These are phyloP conservation scores for Nicotiana rustica DNA, from an alignment of 305 asterid species.

Conservation along the genomic window DNA sequence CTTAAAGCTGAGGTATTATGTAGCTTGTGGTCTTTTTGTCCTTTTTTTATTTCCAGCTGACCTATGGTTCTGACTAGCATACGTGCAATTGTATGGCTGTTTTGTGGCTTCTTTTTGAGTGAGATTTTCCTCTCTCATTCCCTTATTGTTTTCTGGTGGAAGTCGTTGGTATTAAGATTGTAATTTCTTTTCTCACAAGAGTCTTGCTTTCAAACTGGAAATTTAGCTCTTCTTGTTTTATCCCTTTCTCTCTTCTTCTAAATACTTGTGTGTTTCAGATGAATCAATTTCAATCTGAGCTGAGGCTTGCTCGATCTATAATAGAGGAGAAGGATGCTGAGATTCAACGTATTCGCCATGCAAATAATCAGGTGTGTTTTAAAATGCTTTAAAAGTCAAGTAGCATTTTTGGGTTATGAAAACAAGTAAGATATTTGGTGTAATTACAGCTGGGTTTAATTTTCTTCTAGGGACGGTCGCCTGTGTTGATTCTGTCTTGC, in stretches of 20 bases:
- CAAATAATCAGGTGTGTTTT: conserved; percentile 80
- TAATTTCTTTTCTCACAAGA: conserved; percentile 1
- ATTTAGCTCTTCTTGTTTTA: background rate
- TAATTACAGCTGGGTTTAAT: background rate
- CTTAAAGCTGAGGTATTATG: conserved; percentile 87
- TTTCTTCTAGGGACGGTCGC: background rate
- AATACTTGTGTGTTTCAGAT: conserved; percentile 57
- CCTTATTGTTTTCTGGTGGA: background rate
- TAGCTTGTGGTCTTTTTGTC: conserved; percentile 3
- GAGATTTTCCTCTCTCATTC: background rate
- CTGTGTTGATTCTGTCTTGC: background rate
- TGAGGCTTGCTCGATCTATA: conserved; percentile 89
- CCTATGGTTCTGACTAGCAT: background rate
- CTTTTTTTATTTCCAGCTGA: background rate
- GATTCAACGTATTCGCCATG: conserved; percentile 71
- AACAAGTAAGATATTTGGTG: background rate
- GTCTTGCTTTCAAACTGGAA: background rate
- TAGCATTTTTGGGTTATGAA: background rate
- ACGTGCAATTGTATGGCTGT: background rate
- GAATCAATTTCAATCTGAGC: conserved; percentile 95
- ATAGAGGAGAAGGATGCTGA: conserved; percentile 94
- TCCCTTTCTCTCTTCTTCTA: background rate
- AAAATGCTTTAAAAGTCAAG: background rate
- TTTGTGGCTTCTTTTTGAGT: background rate
- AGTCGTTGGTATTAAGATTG: background rate